Percentiles rank a stretch among this genome's conserved stretches.
phyloP scores from a whole-genome alignment of 2,329 filamentous ascomycete species.

The Talaromyces albobiverticillius region DNA sequence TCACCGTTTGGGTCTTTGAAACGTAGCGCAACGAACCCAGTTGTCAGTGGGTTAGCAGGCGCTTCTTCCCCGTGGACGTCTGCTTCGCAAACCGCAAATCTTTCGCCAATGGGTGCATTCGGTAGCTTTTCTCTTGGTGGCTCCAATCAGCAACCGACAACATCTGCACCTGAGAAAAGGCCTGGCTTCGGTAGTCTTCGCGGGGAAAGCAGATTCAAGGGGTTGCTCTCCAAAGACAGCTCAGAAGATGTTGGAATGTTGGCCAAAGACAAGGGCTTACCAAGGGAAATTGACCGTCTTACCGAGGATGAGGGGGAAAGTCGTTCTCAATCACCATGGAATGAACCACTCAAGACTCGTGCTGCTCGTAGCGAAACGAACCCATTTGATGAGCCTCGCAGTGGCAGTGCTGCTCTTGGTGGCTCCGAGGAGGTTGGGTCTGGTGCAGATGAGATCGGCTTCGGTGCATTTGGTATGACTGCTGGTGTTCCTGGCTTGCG shows the following conservation, averaged over 20 bases:
- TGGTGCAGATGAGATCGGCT: conserved; percentile 53
- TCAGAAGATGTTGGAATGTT: conserved; percentile 59
- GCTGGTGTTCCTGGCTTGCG: conserved; percentile 56
- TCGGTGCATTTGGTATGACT: conserved; percentile 61
- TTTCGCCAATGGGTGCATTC: conserved; percentile 78
- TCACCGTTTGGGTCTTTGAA: conserved; percentile 55
- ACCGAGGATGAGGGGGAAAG: conserved; percentile 49
- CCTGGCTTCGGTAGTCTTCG: conserved; percentile 62
- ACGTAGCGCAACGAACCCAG: conserved; percentile 54
- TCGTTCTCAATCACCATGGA: conserved; percentile 51
- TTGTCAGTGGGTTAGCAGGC: conserved; percentile 49
- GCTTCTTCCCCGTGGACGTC: conserved; percentile 58
- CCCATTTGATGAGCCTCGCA: conserved; percentile 51
- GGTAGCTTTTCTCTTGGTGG: conserved; percentile 75
- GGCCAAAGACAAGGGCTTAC: conserved; percentile 55
- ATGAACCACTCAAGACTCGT: conserved; percentile 45
- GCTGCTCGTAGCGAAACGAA: conserved; percentile 49
- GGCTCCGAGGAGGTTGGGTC: conserved; percentile 69
- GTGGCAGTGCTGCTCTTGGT: conserved; percentile 66
- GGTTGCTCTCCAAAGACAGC: conserved; percentile 75
- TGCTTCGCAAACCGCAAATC: conserved; percentile 59
- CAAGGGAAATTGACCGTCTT: conserved; percentile 53
- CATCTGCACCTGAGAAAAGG: conserved; percentile 65
- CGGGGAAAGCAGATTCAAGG: conserved; percentile 81
- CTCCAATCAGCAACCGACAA: conserved; percentile 48